A percentile compares a stretch with the other conserved stretches of the same genome.
phyloP scores from a whole-genome alignment of 192 early-diverging fungal genomes.

The Backusella circina region DNA sequence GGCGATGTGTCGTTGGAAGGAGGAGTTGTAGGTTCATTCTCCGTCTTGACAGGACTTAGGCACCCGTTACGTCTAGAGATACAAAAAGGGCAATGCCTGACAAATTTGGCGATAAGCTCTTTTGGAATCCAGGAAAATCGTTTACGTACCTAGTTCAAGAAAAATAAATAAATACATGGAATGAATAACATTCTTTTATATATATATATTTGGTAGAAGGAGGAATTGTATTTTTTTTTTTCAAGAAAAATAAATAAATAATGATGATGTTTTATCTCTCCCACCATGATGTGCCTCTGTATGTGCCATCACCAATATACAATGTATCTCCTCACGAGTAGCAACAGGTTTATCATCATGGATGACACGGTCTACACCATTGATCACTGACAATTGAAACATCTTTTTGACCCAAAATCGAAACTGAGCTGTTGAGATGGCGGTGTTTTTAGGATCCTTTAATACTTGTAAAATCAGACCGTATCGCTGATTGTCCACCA shows the following conservation, averaged over 20 bases:
- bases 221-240: neutral
- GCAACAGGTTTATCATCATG: conserved; percentile 48
- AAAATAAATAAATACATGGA: no score
- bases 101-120: conserved; percentile 29
- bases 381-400: conserved; percentile 35
- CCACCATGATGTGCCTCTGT: conserved; percentile 47
- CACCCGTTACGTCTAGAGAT: conserved; percentile 28
- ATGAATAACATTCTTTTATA: conserved; percentile 16
- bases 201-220: neutral
- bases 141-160: conserved; percentile 19
- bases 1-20: neutral
- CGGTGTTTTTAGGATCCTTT: conserved; percentile 45
- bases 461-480: conserved; percentile 47
- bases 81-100: conserved; percentile 32
- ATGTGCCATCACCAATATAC: conserved; percentile 42
- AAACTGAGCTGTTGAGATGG: conserved; percentile 50
- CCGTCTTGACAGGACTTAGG: neutral
- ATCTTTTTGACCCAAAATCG: conserved; percentile 54
- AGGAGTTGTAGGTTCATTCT: neutral
- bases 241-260: neutral
- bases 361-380: conserved; percentile 36
- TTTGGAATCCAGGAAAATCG: conserved; percentile 33
- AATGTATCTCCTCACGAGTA: conserved; percentile 43
- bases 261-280: conserved; percentile 44
- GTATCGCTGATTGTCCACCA: conserved; percentile 41